A percentile compares a stretch with the other conserved stretches of the same genome.
phyloP scores from a whole-genome alignment of 352 stramenopile genomes.

The Pythium phragmitis region DNA sequence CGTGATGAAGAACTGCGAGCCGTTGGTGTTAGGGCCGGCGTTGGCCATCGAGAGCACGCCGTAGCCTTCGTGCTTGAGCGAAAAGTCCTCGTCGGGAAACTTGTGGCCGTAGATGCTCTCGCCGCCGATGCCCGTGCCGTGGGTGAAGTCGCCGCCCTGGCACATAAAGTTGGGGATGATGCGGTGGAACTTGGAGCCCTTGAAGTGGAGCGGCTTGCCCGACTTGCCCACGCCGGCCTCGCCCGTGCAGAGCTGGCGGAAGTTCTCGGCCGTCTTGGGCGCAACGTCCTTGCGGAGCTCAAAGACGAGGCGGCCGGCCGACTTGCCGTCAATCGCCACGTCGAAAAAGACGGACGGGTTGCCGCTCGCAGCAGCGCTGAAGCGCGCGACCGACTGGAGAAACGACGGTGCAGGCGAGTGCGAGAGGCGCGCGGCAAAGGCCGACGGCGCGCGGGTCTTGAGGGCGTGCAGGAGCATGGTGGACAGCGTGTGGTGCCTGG shows the following conservation, averaged over 20 bases:
- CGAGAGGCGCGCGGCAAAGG: slow-evolving; percentile 20
- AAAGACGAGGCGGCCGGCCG: slow-evolving; percentile 83
- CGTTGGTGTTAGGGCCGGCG: slow-evolving; percentile 90
- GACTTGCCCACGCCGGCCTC: slow-evolving; percentile 82
- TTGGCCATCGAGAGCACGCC: slow-evolving; percentile 86
- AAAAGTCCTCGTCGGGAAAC: slow-evolving; percentile 88
- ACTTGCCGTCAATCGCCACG: slow-evolving; percentile 91
- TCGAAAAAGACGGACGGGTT: slow-evolving; percentile 95
- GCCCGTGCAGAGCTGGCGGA: slow-evolving; percentile 65
- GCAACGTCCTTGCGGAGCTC: slow-evolving; percentile 82
- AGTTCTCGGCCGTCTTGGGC: slow-evolving; percentile 84
- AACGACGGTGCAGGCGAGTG: slow-evolving; percentile 16
- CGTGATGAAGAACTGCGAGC: slow-evolving; percentile 98
- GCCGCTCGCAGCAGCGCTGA: slow-evolving; percentile 74
- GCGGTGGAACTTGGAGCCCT: slow-evolving; percentile 95
- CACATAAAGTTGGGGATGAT: slow-evolving; percentile 96
- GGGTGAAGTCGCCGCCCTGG: slow-evolving; percentile 85
- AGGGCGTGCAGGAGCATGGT: slow-evolving; percentile 34
- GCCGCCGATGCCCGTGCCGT: slow-evolving; percentile 73
- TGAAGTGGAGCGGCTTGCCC: slow-evolving; percentile 97
- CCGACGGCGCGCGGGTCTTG: slow-evolving; percentile 28
- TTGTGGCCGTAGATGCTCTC: slow-evolving; percentile 81
- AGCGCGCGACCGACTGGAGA: slow-evolving; percentile 31
- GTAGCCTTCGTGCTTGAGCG: slow-evolving; percentile 76
- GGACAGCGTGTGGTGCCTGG: not conserved